phyloP scores from a whole-genome alignment of 768 basidiomycete genomes.

The Mycena haematopus region DNA sequence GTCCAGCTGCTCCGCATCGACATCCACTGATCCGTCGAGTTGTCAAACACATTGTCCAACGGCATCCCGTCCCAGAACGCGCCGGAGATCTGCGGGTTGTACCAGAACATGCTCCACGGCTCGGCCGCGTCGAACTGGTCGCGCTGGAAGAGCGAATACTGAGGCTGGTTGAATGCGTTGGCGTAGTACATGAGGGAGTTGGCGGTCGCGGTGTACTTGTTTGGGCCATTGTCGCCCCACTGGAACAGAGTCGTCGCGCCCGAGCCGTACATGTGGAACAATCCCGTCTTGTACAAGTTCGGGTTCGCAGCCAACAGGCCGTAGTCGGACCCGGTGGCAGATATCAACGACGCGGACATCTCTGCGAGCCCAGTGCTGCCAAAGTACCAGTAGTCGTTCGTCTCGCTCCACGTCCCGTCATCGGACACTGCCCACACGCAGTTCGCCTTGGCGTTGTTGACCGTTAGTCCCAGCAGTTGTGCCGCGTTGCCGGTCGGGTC shows the following conservation, averaged over 20 bases:
- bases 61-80: slow-evolving; percentile 91
- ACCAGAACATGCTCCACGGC: slow-evolving; percentile 93
- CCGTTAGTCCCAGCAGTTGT: slow-evolving; percentile 68
- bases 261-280: slow-evolving; percentile 88
- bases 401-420: slow-evolving; percentile 92
- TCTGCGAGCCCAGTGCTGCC: slow-evolving; percentile 89
- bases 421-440: slow-evolving; percentile 67
- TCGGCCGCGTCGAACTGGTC: slow-evolving; percentile 85
- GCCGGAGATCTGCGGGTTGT: slow-evolving; percentile 60
- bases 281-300: slow-evolving; percentile 73
- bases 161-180: slow-evolving; percentile 68
- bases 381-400: slow-evolving; percentile 95
- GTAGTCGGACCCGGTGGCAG: slow-evolving; percentile 86
- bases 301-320: slow-evolving; percentile 74
- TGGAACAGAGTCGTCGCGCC: slow-evolving; percentile 89
- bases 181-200: slow-evolving; percentile 87
- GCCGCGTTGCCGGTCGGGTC: slow-evolving; percentile 77
- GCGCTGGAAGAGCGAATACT: slow-evolving; percentile 88
- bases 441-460: slow-evolving; percentile 77
- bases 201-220: slow-evolving; percentile 94
- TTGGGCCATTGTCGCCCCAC: slow-evolving; percentile 53
- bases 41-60: slow-evolving; percentile 84
- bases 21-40: slow-evolving; percentile 80
- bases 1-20: slow-evolving; percentile 95
- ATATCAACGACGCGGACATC: slow-evolving; percentile 79